Evolutionary conservation across 2,329 filamentous ascomycete genomes (phyloP).

Genomic region (Chaetomiaceae sp.): DNA sequence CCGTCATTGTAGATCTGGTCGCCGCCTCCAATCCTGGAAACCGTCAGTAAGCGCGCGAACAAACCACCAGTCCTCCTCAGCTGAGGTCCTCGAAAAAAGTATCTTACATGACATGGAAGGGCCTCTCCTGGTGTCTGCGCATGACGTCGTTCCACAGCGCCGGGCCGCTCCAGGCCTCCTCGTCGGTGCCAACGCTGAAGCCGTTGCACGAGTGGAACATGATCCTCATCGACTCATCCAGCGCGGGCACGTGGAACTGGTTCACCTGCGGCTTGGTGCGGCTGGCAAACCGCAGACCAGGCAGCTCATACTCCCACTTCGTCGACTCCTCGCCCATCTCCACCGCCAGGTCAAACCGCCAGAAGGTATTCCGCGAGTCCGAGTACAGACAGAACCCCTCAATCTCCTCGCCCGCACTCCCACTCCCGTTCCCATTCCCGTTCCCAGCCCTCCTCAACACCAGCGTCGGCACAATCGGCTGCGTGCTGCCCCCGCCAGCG

Average conservation of each 20-base stretch:
- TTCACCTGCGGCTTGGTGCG: slow-evolving; percentile 54
- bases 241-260: slow-evolving; percentile 80
- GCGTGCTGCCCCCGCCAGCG: slow-evolving; percentile 59
- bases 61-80: too few species aligned
- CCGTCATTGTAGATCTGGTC: slow-evolving; percentile 97
- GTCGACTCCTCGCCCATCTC: slow-evolving; percentile 67
- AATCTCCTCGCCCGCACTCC: slow-evolving; percentile 35
- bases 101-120: slow-evolving; percentile 81
- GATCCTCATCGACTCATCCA: slow-evolving; percentile 86
- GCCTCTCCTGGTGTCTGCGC: slow-evolving; percentile 69
- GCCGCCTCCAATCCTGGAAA: slow-evolving; percentile 75
- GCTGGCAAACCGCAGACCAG: slow-evolving; percentile 57
- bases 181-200: slow-evolving; percentile 82
- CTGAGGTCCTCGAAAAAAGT: too few species aligned
- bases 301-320: slow-evolving; percentile 73
- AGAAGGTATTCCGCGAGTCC: slow-evolving; percentile 72
- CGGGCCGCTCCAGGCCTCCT: slow-evolving; percentile 82
- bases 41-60: background rate
- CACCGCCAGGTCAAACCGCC: slow-evolving; percentile 80
- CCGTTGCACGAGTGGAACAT: slow-evolving; percentile 99
- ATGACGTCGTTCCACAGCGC: slow-evolving; percentile 92
- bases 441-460: slow-evolving; percentile 38
- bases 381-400: slow-evolving; percentile 58
- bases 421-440: slow-evolving; percentile 9
- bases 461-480: slow-evolving; percentile 56